phyloP scores from a whole-genome alignment of 345 rosid genomes.

The Melaleuca alternifolia region DNA sequence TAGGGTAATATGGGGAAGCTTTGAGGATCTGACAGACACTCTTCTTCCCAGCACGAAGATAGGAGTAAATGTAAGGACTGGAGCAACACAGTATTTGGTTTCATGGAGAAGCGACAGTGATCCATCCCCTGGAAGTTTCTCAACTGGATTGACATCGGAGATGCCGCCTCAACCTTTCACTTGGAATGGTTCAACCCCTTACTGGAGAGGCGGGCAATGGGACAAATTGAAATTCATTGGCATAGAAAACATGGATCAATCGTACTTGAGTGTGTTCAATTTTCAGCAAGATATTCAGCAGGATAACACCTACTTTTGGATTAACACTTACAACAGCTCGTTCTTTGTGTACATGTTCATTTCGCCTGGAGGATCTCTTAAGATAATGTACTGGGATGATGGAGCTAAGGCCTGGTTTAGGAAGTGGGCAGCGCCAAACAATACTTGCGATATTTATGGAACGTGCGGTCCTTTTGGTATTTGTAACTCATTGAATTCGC shows the following conservation, averaged over 20 bases:
- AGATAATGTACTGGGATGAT: constrained; percentile 5
- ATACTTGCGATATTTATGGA: constrained; percentile 9
- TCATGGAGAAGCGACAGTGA: constrained; percentile 21
- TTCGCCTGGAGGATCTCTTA: constrained; percentile 5
- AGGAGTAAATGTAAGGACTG: constrained; percentile 10
- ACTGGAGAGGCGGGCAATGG: constrained; percentile 8
- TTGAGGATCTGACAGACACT: constrained; percentile 24
- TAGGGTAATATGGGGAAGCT: constrained; percentile 23
- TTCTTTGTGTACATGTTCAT: background rate
- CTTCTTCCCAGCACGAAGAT: constrained; percentile 23
- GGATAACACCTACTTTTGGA: background rate
- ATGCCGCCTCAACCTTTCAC: constrained; percentile 18
- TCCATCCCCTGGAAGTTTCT: constrained; percentile 17
- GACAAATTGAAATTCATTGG: constrained; percentile 3
- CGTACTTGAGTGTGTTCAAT: background rate
- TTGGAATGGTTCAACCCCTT: background rate
- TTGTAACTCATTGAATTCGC: constrained; percentile 1
- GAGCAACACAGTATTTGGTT: background rate
- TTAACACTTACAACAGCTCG: background rate
- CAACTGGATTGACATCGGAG: constrained; percentile 2
- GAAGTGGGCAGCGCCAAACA: background rate
- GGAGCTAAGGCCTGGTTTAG: background rate
- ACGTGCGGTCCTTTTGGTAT: constrained; percentile 18
- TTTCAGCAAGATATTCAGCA: constrained; percentile 4
- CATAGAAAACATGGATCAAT: background rate